Evolutionary conservation across 495 filamentous ascomycete genomes (phyloP).

Genomic region (Penicillium manginii): DNA sequence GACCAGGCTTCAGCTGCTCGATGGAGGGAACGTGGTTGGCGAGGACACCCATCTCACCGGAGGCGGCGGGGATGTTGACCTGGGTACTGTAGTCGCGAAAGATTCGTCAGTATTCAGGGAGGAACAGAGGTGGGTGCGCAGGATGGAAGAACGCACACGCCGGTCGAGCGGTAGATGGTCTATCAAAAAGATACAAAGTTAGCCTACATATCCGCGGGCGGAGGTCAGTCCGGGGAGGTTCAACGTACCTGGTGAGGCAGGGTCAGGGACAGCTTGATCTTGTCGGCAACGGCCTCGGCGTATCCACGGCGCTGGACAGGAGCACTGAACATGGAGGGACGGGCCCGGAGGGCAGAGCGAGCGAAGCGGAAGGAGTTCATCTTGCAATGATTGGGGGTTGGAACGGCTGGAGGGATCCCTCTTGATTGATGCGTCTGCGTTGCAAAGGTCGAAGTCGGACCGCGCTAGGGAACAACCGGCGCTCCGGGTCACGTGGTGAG

Average conservation of each 20-base stretch:
- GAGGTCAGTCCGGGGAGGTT: constrained; percentile 17
- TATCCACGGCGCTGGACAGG: constrained; percentile 84
- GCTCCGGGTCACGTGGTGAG: constrained; percentile 36
- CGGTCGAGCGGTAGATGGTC: constrained; percentile 75
- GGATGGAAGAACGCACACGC: constrained; percentile 59
- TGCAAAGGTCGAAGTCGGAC: constrained; percentile 52
- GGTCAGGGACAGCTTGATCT: constrained; percentile 96
- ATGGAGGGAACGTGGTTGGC: constrained; percentile 99
- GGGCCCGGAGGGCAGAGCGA: constrained; percentile 80
- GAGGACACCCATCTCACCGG: constrained; percentile 98
- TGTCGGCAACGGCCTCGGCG: constrained; percentile 90
- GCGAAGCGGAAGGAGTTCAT: constrained; percentile 94
- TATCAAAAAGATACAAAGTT: constrained; percentile 36
- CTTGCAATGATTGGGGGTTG: constrained; percentile 45
- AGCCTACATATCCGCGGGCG: constrained; percentile 22
- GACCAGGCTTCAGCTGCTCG: constrained; percentile 95
- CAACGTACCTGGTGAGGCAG: constrained; percentile 94
- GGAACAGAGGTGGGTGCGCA: constrained; percentile 14
- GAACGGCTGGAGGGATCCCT: constrained; percentile 44
- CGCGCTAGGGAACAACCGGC: constrained; percentile 53
- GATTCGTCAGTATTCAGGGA: constrained; percentile 41
- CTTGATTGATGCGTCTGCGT: constrained; percentile 47
- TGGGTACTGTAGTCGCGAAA: constrained; percentile 70
- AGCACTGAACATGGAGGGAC: constrained; percentile 68
- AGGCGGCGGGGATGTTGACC: constrained; percentile 98